Conservation (phyloP, 2,329 filamentous ascomycete genomes). For the Talaromyces rugulosus region DNA sequence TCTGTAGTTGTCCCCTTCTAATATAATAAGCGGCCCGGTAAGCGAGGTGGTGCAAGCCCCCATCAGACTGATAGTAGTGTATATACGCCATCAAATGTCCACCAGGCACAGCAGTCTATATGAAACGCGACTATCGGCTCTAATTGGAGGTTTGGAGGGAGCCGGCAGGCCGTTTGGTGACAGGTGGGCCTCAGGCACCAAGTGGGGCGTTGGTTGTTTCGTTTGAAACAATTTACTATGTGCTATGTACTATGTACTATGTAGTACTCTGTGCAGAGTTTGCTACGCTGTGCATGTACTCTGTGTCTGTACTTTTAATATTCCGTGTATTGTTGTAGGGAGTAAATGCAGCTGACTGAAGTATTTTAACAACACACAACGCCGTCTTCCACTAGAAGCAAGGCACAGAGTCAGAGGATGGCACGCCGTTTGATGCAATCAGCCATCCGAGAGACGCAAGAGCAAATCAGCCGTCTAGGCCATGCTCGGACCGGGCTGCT, state of each 20-base stretch:
- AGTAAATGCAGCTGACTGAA: neutral
- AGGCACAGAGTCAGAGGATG: neutral
- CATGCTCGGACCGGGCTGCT: too few relatives aligned
- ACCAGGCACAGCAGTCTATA: neutral
- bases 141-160: too few relatives aligned
- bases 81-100: too few relatives aligned
- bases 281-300: too few relatives aligned
- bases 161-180: neutral
- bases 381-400: too few relatives aligned
- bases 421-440: neutral
- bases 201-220: neutral
- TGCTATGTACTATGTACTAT: too few relatives aligned
- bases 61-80: neutral
- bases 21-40: too few relatives aligned
- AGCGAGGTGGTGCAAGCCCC: neutral
- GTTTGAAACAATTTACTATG: neutral
- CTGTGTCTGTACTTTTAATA: too few relatives aligned
- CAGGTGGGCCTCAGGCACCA: neutral
- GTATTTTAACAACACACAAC: neutral
- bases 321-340: too few relatives aligned
- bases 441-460: too few relatives aligned
- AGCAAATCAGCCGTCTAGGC: too few relatives aligned
- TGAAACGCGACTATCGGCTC: neutral
- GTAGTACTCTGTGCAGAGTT: too few relatives aligned
- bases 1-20: neutral